Evolutionary conservation across 768 basidiomycete species (phyloP), one percentile per base, ranked within the genome.

Genomic region (Rhodosporidiobolus odoratus): DNA sequence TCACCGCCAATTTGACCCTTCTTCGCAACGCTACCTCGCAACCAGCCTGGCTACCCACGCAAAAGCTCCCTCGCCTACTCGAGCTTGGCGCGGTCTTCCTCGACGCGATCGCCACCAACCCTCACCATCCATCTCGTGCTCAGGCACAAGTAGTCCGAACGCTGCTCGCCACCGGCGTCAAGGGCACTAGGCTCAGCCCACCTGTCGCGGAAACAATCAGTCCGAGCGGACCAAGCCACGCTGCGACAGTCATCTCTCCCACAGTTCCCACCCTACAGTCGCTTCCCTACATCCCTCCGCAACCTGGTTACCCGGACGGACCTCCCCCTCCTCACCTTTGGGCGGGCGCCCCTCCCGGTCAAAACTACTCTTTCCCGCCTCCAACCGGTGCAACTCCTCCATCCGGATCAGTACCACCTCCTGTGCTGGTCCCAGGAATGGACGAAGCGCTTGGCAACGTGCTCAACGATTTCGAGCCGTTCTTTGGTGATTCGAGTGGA

Each of bases 31-130:
- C 69, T 17, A 17, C 50, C 4, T 56, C 62, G 3, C 73, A 75
- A 19, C 73, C 63, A 9, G 62, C 66, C 35, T 75, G 73, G 73
- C 56, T 62, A 21, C 56, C 62, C 57, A 68, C 73, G 0, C 69
- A 68, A 27, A 75, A 75, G 67, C 70, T 75, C 30, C 73, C 73
- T 1, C 69, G 73, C 27, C 62, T 75, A 2, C 66, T 75, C 66
- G 73, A 75, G 45, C 69, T 75, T 57, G 73, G 66, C 25, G 60
- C 73, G 8, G 53, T 70, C 32, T 75, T 75, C 64, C 69, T 75
- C 60, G 73, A 75, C 35, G 56, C 66, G 7, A 68, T 75, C 67
- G 66, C 66, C 2, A 65, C 69, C 27, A 68, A 65, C 57, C 25
- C 57, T 12, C 48, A 66, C 32, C 73, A 75, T 57, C 73, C 73